phyloP scores from a whole-genome alignment of 306 rosid species.

The Quercus variabilis region DNA sequence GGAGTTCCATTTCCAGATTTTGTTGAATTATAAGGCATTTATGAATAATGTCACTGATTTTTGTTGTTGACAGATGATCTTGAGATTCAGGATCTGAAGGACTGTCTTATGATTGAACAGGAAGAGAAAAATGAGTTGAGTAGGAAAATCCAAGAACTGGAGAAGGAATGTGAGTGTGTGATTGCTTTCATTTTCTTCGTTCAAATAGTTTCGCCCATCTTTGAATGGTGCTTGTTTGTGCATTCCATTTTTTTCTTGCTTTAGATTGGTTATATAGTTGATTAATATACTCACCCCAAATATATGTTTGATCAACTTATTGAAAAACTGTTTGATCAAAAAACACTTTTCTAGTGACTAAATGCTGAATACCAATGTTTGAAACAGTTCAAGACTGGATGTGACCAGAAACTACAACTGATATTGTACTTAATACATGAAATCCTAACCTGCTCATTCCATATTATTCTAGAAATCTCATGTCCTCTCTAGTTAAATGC shows the following conservation, averaged over 20 bases:
- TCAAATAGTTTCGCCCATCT: neutral
- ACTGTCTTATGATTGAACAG: slow-evolving; percentile 63
- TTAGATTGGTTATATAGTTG: neutral
- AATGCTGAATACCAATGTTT: neutral
- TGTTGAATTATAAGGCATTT: neutral
- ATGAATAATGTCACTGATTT: no score
- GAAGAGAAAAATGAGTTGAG: slow-evolving; percentile 63
- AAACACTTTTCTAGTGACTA: neutral
- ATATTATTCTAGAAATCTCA: neutral
- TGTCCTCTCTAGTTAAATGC: neutral
- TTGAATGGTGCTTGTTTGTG: neutral
- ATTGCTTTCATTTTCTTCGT: neutral
- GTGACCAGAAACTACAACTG: neutral
- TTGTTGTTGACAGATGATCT: no score
- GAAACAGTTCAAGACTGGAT: neutral
- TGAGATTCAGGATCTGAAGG: slow-evolving; percentile 73
- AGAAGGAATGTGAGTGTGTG: slow-evolving; percentile 61
- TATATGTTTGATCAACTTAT: neutral
- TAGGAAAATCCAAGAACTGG: slow-evolving; percentile 47
- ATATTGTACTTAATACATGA: neutral
- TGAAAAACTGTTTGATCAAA: neutral
- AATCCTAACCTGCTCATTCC: neutral
- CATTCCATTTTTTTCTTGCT: neutral
- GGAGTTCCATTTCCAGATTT: neutral
- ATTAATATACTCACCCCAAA: no score